Conservation (phyloP, 2,329 filamentous ascomycete species). For the Colletotrichum sidae region DNA sequence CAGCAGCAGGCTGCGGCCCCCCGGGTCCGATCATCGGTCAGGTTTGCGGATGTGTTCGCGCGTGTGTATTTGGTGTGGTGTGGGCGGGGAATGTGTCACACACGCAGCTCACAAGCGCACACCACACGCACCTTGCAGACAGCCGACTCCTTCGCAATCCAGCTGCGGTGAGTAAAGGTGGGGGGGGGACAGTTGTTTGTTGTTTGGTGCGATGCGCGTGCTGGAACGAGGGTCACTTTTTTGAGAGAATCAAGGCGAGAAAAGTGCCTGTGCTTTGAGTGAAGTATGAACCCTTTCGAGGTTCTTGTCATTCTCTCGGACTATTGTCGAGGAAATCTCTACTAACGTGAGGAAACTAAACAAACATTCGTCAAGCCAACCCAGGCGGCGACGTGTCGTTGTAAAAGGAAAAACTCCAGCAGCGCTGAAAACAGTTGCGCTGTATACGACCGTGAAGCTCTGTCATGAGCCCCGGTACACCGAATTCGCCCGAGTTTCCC, state of each 20-base stretch:
- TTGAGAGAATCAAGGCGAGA: neutral
- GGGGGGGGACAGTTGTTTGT: neutral
- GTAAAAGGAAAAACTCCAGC: constrained; percentile 14
- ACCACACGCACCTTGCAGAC: no score
- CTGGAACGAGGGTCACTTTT: no score
- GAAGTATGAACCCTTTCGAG: constrained; percentile 6
- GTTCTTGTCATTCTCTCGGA: constrained; percentile 19
- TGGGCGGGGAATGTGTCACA: neutral
- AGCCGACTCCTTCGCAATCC: neutral
- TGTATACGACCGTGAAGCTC: constrained; percentile 11
- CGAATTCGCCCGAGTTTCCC: constrained; percentile 7
- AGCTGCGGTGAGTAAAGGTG: neutral
- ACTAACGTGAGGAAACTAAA: constrained; percentile 18
- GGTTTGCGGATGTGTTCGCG: neutral
- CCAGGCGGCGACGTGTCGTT: constrained; percentile 19
- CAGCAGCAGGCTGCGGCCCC: neutral
- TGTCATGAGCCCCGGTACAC: constrained; percentile 21
- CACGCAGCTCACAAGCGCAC: neutral
- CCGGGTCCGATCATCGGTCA: constrained; percentile 15
- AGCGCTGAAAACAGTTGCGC: constrained; percentile 23
- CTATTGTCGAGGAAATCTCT: constrained; percentile 13
- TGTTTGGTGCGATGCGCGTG: no score
- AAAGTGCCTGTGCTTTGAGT: neutral
- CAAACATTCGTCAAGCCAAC: constrained; percentile 26
- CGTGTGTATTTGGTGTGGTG: neutral